Percentiles rank a stretch among this genome's conserved stretches.
Evolutionary conservation across 345 rosid species (phyloP).

Genomic region (Draba incana): DNA sequence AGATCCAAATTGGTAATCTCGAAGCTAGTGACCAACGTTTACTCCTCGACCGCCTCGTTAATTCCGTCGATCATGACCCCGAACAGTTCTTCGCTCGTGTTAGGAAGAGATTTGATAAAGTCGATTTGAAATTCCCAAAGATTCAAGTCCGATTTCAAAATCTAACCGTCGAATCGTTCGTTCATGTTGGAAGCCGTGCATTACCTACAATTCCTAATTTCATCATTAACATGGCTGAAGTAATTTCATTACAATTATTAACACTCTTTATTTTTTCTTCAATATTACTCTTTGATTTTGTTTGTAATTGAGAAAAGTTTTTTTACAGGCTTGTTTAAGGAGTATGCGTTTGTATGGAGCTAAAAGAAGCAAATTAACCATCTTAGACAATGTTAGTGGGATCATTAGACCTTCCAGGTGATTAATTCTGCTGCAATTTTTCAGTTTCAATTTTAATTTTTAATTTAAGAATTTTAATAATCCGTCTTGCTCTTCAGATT

Average conservation of each 20-base stretch:
- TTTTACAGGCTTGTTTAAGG: constrained; percentile 69
- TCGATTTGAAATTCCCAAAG: constrained; percentile 86
- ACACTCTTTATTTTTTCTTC: neutral
- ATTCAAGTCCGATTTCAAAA: constrained; percentile 87
- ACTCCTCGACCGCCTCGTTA: constrained; percentile 70
- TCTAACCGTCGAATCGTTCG: constrained; percentile 77
- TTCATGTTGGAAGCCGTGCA: constrained; percentile 93
- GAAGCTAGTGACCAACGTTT: constrained; percentile 70
- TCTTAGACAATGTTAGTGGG: constrained; percentile 74
- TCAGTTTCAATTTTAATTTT: too few relatives aligned
- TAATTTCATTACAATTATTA: constrained; percentile 19
- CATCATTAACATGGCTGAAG: constrained; percentile 88
- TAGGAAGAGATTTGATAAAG: constrained; percentile 81
- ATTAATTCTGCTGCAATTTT: too few relatives aligned
- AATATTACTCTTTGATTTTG: neutral
- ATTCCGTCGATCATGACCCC: constrained; percentile 80
- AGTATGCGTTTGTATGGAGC: constrained; percentile 54
- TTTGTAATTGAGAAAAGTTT: neutral
- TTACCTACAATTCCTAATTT: constrained; percentile 96
- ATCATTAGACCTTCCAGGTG: constrained; percentile 75
- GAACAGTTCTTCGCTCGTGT: constrained; percentile 82
- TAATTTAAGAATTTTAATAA: too few relatives aligned
- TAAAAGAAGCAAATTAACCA: constrained; percentile 76
- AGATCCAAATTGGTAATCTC: constrained; percentile 72
- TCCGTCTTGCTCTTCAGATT: constrained; percentile 50